Percentiles rank a stretch among this genome's conserved stretches.
Conservation (phyloP, 108 stramenopile genomes). For the Cyclostephanos tholiformis region DNA sequence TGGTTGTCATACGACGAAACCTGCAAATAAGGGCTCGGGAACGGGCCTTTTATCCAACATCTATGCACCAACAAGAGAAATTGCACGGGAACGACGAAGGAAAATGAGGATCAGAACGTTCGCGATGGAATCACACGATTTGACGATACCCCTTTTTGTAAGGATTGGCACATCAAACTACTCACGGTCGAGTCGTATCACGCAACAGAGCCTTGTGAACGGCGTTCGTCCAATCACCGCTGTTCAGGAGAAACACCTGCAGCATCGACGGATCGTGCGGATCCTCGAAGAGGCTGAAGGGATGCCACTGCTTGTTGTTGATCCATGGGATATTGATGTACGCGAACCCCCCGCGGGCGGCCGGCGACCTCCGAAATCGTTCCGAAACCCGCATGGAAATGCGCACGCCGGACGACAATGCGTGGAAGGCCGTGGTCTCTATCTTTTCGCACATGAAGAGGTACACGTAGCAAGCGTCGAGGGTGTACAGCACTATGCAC, state of each 20-base stretch:
- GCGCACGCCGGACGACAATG: conserved; percentile 42
- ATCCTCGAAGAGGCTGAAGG: conserved; percentile 51
- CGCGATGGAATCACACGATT: neutral
- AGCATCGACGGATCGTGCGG: conserved; percentile 31
- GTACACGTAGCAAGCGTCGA: conserved; percentile 39
- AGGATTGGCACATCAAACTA: neutral
- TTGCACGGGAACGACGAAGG: too few species aligned
- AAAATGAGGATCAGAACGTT: neutral
- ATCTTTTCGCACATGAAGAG: conserved; percentile 57
- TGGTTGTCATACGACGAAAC: conserved; percentile 45
- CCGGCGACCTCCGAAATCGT: conserved; percentile 14
- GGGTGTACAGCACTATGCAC: conserved; percentile 35
- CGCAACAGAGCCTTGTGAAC: conserved; percentile 20
- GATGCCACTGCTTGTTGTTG: conserved; percentile 50
- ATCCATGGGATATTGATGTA: conserved; percentile 52
- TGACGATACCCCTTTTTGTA: too few species aligned
- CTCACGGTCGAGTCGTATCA: conserved; percentile 9
- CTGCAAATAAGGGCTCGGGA: conserved; percentile 49
- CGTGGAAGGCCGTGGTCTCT: conserved; percentile 40
- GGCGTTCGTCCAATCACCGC: conserved; percentile 22
- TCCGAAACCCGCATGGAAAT: conserved; percentile 49
- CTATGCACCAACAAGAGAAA: conserved; percentile 27
- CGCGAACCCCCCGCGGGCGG: conserved; percentile 26
- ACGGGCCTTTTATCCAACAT: conserved; percentile 52
- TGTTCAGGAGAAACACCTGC: conserved; percentile 51